A percentile compares a stretch with the other conserved stretches of the same genome.
These are phyloP conservation scores for Thymus quinquecostatus DNA, from an alignment of 257 asterid genomes.

Conservation along the genomic window DNA sequence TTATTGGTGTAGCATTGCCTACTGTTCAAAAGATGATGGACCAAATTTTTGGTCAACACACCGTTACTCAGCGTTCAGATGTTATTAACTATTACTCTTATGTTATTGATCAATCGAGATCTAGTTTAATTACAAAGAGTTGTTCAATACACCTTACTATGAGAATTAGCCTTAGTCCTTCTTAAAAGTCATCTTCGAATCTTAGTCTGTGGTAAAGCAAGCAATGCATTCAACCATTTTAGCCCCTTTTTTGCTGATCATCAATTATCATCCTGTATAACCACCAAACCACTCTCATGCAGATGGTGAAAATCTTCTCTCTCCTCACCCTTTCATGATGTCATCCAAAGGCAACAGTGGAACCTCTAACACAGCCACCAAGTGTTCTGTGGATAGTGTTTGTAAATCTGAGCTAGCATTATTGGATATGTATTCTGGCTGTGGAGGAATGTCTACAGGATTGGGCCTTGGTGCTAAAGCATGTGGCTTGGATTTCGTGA, in stretches of 20 bases:
- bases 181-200: conserved; percentile 17
- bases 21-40: too few species aligned
- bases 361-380: conserved; percentile 25
- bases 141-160: conserved; percentile 3
- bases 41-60: too few species aligned
- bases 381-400: conserved; percentile 24
- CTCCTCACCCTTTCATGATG: conserved; percentile 28
- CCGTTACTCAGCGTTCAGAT: too few species aligned
- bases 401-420: conserved; percentile 43
- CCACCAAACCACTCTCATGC: conserved; percentile 30
- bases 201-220: conserved; percentile 21
- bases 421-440: conserved; percentile 55
- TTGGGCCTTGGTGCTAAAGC: conserved; percentile 51
- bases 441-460: conserved; percentile 65
- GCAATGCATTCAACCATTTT: not conserved
- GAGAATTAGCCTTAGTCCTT: not conserved
- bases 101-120: not conserved
- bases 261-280: conserved; percentile 16
- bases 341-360: conserved; percentile 23
- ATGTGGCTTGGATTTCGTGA: conserved; percentile 46
- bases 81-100: too few species aligned
- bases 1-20: not conserved
- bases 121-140: conserved; percentile 5
- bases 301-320: conserved; percentile 35
- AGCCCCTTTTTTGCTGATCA: conserved; percentile 10